A percentile compares a stretch with the other conserved stretches of the same genome.
Evolutionary conservation across 2,329 filamentous ascomycete genomes (phyloP).

Genomic region (Venturia oleaginea): DNA sequence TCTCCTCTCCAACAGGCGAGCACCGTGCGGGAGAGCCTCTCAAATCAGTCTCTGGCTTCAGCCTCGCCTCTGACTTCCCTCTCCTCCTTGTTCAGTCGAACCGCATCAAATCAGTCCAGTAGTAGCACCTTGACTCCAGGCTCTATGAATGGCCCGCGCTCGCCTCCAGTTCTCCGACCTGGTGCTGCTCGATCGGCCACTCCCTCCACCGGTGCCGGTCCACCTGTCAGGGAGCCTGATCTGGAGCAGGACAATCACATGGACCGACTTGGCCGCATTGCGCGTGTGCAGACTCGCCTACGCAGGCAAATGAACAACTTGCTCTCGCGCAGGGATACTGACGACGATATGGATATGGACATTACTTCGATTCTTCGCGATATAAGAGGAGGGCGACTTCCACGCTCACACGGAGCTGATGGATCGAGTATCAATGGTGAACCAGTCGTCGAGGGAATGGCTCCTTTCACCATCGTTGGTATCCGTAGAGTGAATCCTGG

Average conservation of each 20-base stretch:
- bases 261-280: not conserved
- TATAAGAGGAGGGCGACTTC: constrained; percentile 1
- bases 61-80: not conserved
- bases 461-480: constrained; percentile 61
- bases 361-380: constrained; percentile 3
- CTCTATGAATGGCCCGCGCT: not conserved
- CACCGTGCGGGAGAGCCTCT: not conserved
- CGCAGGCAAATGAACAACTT: not conserved
- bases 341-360: not conserved
- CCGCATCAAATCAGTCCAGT: not conserved
- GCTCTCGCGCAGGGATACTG: not conserved
- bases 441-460: constrained; percentile 46
- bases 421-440: constrained; percentile 29
- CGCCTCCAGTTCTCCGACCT: constrained; percentile 1
- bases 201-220: not conserved
- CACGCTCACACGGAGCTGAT: constrained; percentile 19
- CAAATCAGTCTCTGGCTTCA: not conserved
- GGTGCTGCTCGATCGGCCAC: constrained; percentile 7
- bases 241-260: not conserved
- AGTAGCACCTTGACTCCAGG: not conserved
- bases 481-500: constrained; percentile 55
- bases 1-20: not conserved
- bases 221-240: not conserved
- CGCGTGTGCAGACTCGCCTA: not conserved
- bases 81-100: constrained; percentile 7